Conservation (phyloP, 2,329 filamentous ascomycete species). For the Arthrobotrys entomopaga region DNA sequence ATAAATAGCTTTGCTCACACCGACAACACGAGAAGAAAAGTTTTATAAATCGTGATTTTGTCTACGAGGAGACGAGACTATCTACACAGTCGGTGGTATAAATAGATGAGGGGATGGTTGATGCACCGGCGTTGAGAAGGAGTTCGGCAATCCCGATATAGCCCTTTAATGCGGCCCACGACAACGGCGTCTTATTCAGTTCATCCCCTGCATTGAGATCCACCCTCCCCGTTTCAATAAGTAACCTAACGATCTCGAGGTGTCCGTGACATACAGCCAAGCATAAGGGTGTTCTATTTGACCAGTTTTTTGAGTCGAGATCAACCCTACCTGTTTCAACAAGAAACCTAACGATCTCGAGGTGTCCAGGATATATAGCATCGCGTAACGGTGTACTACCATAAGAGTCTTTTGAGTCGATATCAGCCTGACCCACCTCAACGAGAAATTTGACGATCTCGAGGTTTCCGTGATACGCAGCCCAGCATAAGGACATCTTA, state of each 20-base stretch:
- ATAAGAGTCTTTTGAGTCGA: not conserved
- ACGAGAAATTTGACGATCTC: conserved; percentile 8
- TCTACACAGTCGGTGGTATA: no score
- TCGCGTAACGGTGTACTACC: not conserved
- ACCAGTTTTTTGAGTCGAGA: not conserved
- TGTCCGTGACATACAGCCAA: not conserved
- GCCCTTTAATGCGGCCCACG: conserved; percentile 62
- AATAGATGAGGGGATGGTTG: no score
- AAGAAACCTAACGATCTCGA: conserved; percentile 10
- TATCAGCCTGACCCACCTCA: not conserved
- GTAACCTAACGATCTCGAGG: conserved; percentile 14
- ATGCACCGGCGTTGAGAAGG: not conserved
- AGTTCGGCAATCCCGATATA: conserved; percentile 3
- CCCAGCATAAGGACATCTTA: conserved; percentile 59
- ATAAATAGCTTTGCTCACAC: no score
- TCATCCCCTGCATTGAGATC: not conserved
- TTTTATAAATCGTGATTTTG: no score
- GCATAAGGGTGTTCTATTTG: conserved; percentile 59
- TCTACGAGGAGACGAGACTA: no score
- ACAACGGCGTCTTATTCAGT: conserved; percentile 53
- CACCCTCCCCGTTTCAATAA: conserved; percentile 2
- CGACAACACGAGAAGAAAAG: no score
- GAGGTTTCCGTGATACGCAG: no score
- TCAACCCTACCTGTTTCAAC: conserved; percentile 4
- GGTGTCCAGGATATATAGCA: not conserved